Evolutionary conservation across 345 rosid genomes (phyloP).

Genomic region (Salix dunnii): DNA sequence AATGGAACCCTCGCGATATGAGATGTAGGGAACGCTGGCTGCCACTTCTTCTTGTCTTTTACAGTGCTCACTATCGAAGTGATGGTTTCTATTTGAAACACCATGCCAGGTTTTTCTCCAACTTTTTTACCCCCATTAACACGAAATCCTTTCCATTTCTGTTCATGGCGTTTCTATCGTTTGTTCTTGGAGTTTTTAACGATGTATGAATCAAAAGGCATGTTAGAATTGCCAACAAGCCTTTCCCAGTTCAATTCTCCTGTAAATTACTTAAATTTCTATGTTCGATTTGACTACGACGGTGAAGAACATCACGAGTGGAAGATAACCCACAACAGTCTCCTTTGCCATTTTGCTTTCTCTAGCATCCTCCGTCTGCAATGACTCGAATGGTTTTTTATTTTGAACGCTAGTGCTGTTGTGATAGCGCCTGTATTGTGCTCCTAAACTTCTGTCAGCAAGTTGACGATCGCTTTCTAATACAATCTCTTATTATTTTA

Average conservation of each 20-base stretch:
- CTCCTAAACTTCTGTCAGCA: neutral
- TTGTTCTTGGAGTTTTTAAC: neutral
- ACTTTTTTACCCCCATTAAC: neutral
- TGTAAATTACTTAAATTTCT: neutral
- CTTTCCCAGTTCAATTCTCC: neutral
- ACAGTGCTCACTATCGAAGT: neutral
- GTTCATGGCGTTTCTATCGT: neutral
- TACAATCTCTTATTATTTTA: no score
- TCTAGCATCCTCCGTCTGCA: neutral
- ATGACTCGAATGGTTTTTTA: conserved; percentile 8
- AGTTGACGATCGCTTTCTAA: no score
- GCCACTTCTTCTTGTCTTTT: neutral
- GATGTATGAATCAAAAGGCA: neutral
- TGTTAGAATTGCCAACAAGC: neutral
- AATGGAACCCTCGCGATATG: neutral
- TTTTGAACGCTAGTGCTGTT: neutral
- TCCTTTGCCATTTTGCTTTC: neutral
- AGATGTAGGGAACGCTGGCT: neutral
- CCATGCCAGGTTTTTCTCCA: neutral
- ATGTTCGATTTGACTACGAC: neutral
- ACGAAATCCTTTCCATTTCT: neutral
- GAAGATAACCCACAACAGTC: neutral
- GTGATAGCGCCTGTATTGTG: neutral
- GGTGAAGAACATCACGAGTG: neutral
- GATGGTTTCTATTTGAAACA: neutral